Conservation (phyloP, 2,329 filamentous ascomycete genomes). For the Microsporum canis region DNA sequence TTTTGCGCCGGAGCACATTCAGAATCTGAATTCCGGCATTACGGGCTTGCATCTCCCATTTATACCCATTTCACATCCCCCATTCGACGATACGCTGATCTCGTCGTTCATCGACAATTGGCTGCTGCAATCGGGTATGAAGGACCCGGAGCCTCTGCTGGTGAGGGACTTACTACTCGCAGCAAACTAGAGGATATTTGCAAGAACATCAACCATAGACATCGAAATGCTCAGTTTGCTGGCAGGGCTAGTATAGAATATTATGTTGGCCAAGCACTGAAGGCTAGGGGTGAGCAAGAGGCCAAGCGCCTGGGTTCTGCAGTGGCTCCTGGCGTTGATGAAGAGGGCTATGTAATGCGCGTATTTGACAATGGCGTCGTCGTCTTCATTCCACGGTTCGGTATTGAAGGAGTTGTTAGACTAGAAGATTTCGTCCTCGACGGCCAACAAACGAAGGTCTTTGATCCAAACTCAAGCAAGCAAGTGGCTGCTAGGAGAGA, state of each 20-base stretch:
- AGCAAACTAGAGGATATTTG: conserved; percentile 84
- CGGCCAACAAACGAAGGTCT: conserved; percentile 14
- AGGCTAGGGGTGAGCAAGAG: conserved; percentile 49
- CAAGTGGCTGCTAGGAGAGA: conserved; percentile 43
- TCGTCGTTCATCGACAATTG: conserved; percentile 86
- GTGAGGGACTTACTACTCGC: conserved; percentile 67
- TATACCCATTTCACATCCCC: conserved; percentile 98
- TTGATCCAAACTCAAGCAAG: not conserved
- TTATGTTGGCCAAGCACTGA: conserved; percentile 93
- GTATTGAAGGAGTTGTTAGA: conserved; percentile 84
- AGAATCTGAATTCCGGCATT: conserved; percentile 91
- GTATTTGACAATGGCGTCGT: conserved; percentile 97
- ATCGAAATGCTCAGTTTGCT: conserved; percentile 93
- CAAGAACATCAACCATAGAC: conserved; percentile 95
- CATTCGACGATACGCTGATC: conserved; percentile 93
- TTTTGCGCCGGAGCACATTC: conserved; percentile 90
- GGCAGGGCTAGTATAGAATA: conserved; percentile 92
- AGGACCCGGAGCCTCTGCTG: conserved; percentile 51
- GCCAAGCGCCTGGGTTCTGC: conserved; percentile 13
- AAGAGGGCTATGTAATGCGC: conserved; percentile 93
- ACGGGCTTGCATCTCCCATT: conserved; percentile 89
- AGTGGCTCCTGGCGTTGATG: conserved; percentile 43
- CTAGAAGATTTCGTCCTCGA: conserved; percentile 65
- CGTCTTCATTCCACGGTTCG: conserved; percentile 89
- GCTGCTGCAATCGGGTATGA: conserved; percentile 90